Percentiles rank a stretch among this genome's conserved stretches.
Conservation (phyloP, 2,329 filamentous ascomycete species). For the Exutisphaerella laricina region DNA sequence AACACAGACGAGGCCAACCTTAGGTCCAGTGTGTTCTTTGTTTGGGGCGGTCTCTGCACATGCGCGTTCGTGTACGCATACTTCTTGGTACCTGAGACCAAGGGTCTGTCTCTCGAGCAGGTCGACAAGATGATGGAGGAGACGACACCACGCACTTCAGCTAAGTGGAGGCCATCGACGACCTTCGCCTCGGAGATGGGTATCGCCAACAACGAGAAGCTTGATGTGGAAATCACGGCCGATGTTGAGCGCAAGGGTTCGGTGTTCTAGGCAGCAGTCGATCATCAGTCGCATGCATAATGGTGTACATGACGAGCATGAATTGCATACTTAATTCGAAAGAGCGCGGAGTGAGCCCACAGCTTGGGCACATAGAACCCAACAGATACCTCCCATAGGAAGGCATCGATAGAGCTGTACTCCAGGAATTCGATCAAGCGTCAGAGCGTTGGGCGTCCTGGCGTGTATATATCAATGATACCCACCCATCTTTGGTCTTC, state of each 20-base stretch:
- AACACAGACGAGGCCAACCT: conserved; percentile 51
- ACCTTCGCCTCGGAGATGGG: conserved; percentile 33
- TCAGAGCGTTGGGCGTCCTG: not conserved
- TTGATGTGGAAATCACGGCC: conserved; percentile 24
- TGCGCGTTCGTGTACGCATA: conserved; percentile 45
- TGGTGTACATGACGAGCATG: conserved; percentile 5
- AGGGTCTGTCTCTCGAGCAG: conserved; percentile 77
- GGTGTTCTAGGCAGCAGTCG: conserved; percentile 25
- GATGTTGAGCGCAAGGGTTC: conserved; percentile 35
- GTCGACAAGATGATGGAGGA: conserved; percentile 90
- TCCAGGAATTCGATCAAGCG: conserved; percentile 1
- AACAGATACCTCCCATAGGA: not conserved
- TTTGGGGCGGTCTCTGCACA: conserved; percentile 49
- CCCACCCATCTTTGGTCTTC: too few species aligned
- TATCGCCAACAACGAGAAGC: conserved; percentile 30
- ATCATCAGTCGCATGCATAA: conserved; percentile 14
- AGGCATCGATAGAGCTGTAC: not conserved
- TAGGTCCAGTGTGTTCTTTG: conserved; percentile 39
- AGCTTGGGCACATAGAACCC: conserved; percentile 2
- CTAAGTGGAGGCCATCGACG: conserved; percentile 53
- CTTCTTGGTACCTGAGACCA: conserved; percentile 68
- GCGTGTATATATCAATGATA: too few species aligned
- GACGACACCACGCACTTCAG: conserved; percentile 67
- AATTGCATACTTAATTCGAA: conserved; percentile 4
- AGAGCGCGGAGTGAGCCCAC: conserved; percentile 2